Evolutionary conservation across 2,329 filamentous ascomycete species (phyloP).

Genomic region (Penicillium sp.): DNA sequence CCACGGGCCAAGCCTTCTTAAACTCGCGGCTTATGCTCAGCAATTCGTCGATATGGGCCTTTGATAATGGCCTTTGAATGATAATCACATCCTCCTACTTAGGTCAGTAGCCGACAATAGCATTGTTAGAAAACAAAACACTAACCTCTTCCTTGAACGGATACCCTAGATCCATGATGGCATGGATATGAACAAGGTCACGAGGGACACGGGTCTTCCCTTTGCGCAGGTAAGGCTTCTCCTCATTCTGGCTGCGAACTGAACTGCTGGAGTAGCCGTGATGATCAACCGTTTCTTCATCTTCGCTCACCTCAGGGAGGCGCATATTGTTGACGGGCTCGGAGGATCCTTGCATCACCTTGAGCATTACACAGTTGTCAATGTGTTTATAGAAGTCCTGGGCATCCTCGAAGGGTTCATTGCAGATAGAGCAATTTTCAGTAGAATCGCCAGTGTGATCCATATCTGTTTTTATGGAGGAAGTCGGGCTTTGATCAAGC

Average conservation of each 20-base stretch:
- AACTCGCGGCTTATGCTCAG: conserved; percentile 74
- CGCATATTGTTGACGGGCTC: neutral
- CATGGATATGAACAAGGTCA: conserved; percentile 74
- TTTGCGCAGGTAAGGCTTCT: conserved; percentile 67
- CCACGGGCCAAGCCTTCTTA: conserved; percentile 27
- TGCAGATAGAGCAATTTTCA: neutral
- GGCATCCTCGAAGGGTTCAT: neutral
- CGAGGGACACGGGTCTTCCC: conserved; percentile 88
- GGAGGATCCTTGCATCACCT: neutral
- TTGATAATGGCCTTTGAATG: conserved; percentile 78
- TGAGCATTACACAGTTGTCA: neutral
- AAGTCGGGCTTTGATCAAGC: neutral
- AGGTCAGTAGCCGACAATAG: conserved; percentile 35
- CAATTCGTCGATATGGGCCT: conserved; percentile 90
- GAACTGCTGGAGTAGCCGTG: conserved; percentile 36
- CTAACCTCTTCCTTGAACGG: conserved; percentile 82
- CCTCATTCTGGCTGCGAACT: conserved; percentile 33
- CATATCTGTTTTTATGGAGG: neutral
- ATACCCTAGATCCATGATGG: conserved; percentile 80
- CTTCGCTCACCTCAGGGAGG: neutral
- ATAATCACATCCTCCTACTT: conserved; percentile 73
- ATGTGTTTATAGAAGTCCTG: neutral
- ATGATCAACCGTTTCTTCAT: too few species aligned
- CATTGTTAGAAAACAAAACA: conserved; percentile 3
- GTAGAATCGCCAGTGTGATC: neutral